Percentiles rank a stretch among this genome's conserved stretches.
These are phyloP conservation scores for Papiliotrema nemorosa DNA, from an alignment of 1,284 basidiomycete genomes.

Conservation along the genomic window DNA sequence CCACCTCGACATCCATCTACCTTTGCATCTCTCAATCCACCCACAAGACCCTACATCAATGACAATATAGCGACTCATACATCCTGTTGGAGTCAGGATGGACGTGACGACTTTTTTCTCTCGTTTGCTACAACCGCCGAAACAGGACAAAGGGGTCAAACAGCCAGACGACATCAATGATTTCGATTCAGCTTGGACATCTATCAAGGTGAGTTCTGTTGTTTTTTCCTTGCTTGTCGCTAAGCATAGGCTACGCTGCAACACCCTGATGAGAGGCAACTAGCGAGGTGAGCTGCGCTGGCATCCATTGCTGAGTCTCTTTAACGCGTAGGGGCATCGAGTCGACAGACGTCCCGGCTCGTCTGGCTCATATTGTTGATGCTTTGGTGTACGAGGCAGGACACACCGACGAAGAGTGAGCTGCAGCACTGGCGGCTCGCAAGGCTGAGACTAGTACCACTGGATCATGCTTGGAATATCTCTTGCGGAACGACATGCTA, in stretches of 20 bases:
- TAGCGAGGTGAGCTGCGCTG: constrained; percentile 21
- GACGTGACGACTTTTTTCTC: constrained; percentile 44
- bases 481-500: constrained; percentile 83
- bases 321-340: constrained; percentile 61
- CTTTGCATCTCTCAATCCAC: no score
- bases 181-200: constrained; percentile 40
- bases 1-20: no score
- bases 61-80: no score
- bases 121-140: constrained; percentile 37
- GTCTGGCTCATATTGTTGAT: constrained; percentile 79
- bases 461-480: constrained; percentile 83
- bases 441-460: constrained; percentile 62
- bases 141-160: constrained; percentile 12
- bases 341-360: constrained; percentile 72
- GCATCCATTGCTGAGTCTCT: background rate
- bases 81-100: no score
- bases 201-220: constrained; percentile 25
- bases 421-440: constrained; percentile 15
- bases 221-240: background rate
- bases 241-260: constrained; percentile 37
- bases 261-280: constrained; percentile 45
- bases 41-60: no score
- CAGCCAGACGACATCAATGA: constrained; percentile 31
- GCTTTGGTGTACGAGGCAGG: constrained; percentile 81
- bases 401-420: constrained; percentile 76